Percentiles rank a stretch among this genome's conserved stretches.
Conservation (phyloP, 1,284 basidiomycete species). For the Abortiporus biennis region DNA sequence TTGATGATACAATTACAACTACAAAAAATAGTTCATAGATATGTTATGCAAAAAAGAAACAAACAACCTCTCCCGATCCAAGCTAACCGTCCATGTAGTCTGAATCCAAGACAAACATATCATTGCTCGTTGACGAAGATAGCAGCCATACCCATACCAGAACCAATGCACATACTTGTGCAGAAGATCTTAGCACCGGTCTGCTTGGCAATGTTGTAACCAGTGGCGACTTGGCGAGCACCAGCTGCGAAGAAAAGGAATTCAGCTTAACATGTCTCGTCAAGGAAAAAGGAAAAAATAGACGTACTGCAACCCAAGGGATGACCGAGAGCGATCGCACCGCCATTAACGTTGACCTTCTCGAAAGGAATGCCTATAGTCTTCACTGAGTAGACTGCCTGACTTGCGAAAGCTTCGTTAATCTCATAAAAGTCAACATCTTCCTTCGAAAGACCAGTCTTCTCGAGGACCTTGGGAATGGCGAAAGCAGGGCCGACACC, state of each 20-base stretch:
- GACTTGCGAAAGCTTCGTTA: constrained; percentile 92
- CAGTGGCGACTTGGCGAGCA: constrained; percentile 85
- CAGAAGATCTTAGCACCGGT: constrained; percentile 73
- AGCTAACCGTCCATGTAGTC: no score
- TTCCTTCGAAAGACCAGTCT: constrained; percentile 63
- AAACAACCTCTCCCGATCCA: no score
- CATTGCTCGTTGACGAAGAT: constrained; percentile 84
- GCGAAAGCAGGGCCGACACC: constrained; percentile 89
- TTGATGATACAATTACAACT: no score
- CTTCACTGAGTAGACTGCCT: constrained; percentile 78
- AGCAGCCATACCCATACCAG: constrained; percentile 83
- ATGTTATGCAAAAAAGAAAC: no score
- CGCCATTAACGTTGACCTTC: constrained; percentile 85
- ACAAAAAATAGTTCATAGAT: no score
- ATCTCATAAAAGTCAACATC: constrained; percentile 94
- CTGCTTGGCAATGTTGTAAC: constrained; percentile 77
- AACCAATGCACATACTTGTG: constrained; percentile 94
- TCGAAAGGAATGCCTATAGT: constrained; percentile 71
- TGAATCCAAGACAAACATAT: no score
- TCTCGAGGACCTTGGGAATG: constrained; percentile 76
- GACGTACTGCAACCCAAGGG: constrained; percentile 74
- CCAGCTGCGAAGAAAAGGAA: constrained; percentile 53
- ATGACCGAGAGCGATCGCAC: constrained; percentile 88
- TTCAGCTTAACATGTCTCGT: background rate
- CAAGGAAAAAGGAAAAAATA: constrained; percentile 10